Conservation (phyloP, 176 grass and related monocot species). For the sorghum (Sorghum bicolor) region DNA sequence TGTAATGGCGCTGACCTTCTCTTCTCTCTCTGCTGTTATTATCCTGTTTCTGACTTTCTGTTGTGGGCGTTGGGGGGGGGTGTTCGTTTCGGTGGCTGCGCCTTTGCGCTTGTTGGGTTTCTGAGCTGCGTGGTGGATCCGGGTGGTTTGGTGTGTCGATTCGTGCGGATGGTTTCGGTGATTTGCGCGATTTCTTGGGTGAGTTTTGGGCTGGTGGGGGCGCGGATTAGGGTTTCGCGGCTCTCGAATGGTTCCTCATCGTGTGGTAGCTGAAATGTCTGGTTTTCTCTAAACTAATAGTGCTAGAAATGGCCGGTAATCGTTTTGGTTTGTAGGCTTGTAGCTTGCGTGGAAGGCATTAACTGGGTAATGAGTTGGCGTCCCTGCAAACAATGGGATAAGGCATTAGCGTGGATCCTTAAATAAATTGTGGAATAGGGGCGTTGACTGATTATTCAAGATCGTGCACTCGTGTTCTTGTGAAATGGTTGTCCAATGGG, state of each 20-base stretch:
- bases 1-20: conserved; percentile 28
- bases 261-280: conserved; percentile 7
- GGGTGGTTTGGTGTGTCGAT: neutral
- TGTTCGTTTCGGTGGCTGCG: neutral
- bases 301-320: conserved; percentile 5
- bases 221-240: conserved; percentile 36
- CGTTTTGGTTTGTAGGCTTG: no score
- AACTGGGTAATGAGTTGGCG: neutral
- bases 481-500: conserved; percentile 17
- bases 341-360: neutral
- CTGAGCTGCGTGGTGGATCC: conserved; percentile 12
- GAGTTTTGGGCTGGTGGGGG: neutral
- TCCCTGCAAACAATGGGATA: neutral
- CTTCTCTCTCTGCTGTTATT: neutral
- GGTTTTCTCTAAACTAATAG: neutral
- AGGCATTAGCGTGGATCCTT: conserved; percentile 29
- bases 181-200: neutral
- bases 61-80: neutral
- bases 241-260: conserved; percentile 18
- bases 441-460: neutral
- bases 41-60: neutral
- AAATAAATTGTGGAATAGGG: neutral
- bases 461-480: neutral
- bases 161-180: neutral
- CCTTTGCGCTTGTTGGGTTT: neutral